Percentiles rank a stretch among this genome's conserved stretches.
phyloP scores from a whole-genome alignment of 441 rosid species.

The Lepidium campestre region DNA sequence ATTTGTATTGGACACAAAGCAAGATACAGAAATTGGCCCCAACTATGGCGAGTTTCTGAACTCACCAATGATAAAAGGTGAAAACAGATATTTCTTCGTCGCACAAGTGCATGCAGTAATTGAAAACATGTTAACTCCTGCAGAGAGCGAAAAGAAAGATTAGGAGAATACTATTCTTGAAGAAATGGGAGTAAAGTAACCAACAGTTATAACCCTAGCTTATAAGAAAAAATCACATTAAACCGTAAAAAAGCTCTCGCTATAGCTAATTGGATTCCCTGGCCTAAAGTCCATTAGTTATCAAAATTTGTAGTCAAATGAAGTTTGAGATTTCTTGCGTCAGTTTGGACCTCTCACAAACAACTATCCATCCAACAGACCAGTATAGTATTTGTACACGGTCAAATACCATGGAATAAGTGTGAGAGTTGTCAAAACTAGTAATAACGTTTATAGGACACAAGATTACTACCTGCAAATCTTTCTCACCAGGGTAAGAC shows the following conservation, averaged over 20 bases:
- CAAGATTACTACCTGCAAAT: slow-evolving; percentile 69
- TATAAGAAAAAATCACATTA: background rate
- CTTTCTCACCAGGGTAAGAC: slow-evolving; percentile 93
- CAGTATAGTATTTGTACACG: background rate
- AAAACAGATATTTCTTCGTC: slow-evolving; percentile 62
- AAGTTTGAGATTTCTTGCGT: background rate
- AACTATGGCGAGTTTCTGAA: slow-evolving; percentile 9
- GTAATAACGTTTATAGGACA: background rate
- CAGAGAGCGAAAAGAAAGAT: background rate
- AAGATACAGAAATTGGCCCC: background rate
- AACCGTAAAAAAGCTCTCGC: background rate
- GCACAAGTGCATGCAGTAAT: slow-evolving; percentile 81
- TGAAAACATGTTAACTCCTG: slow-evolving; percentile 81
- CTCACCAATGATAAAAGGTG: slow-evolving; percentile 87
- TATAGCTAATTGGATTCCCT: background rate
- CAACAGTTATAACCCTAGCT: slow-evolving; percentile 11
- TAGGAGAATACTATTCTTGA: background rate
- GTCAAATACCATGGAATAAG: background rate
- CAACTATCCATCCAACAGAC: background rate
- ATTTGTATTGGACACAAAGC: background rate
- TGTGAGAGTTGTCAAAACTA: background rate
- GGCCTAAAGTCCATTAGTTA: slow-evolving; percentile 1
- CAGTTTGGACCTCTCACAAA: background rate
- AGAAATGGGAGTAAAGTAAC: background rate
- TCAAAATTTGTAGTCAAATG: slow-evolving; percentile 7